These are phyloP conservation scores for Aspergillus steynii DNA, from an alignment of 495 filamentous ascomycete species.

Conservation along the genomic window DNA sequence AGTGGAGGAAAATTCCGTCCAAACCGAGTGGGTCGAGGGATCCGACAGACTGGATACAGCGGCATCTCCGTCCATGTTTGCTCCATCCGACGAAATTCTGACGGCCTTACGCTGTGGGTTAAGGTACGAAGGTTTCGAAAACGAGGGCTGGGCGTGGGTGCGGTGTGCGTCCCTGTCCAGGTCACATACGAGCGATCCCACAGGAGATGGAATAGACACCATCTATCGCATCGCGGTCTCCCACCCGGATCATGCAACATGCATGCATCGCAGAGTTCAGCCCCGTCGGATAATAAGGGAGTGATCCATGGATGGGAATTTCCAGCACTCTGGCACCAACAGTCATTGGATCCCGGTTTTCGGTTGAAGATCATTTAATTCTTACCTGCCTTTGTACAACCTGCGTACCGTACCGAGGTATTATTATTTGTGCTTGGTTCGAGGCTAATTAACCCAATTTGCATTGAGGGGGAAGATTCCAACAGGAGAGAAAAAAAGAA, in stretches of 20 bases:
- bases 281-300: conserved; percentile 21
- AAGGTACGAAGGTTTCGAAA: neutral
- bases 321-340: conserved; percentile 29
- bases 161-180: too few relatives aligned
- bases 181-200: neutral
- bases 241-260: neutral
- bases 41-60: conserved; percentile 28
- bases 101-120: too few relatives aligned
- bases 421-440: neutral
- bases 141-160: too few relatives aligned
- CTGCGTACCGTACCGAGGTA: neutral
- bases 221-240: neutral
- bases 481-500: neutral
- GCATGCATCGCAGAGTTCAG: conserved; percentile 15
- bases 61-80: conserved; percentile 15
- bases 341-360: conserved; percentile 25
- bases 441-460: too few relatives aligned
- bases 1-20: conserved; percentile 18
- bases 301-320: conserved; percentile 21
- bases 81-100: neutral
- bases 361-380: conserved; percentile 21
- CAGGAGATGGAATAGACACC: too few relatives aligned
- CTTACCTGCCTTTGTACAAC: neutral
- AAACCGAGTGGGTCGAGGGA: conserved; percentile 19
- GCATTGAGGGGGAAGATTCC: too few relatives aligned